phyloP scores from a whole-genome alignment of 1,139 yeast species.

The Candida neerlandica region DNA sequence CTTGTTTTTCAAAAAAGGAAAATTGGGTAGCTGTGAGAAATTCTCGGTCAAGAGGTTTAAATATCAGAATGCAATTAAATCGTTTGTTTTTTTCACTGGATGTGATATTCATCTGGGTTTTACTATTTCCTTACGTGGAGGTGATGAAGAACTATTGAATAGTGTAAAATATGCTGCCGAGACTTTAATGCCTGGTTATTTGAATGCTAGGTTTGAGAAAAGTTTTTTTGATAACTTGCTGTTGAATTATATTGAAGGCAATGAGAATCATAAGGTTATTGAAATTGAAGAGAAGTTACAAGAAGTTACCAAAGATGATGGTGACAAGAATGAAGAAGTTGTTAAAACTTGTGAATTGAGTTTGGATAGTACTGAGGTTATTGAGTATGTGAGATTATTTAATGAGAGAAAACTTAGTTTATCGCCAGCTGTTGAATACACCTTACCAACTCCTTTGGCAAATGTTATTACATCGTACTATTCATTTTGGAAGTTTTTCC shows the following conservation, averaged over 20 bases:
- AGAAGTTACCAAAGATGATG: slow-evolving; percentile 12
- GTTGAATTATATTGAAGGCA: slow-evolving; percentile 20
- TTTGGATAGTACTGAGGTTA: slow-evolving; percentile 35
- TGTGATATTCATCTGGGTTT: slow-evolving; percentile 76
- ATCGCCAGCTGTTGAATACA: slow-evolving; percentile 75
- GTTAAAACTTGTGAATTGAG: slow-evolving; percentile 15
- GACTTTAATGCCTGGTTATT: slow-evolving; percentile 73
- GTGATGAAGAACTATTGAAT: slow-evolving; percentile 57
- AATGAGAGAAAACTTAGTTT: slow-evolving; percentile 58
- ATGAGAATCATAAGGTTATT: slow-evolving; percentile 17
- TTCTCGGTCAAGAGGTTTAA: slow-evolving; percentile 73
- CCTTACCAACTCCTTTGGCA: slow-evolving; percentile 62
- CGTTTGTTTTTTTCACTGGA: slow-evolving; percentile 78
- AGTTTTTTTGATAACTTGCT: slow-evolving; percentile 57
- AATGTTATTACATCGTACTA: slow-evolving; percentile 59
- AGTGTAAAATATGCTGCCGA: slow-evolving; percentile 79
- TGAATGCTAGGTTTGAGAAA: slow-evolving; percentile 79
- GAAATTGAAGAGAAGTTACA: slow-evolving; percentile 12
- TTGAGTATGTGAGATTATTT: slow-evolving; percentile 54
- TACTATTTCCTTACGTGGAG: slow-evolving; percentile 82
- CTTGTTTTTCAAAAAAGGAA: slow-evolving; percentile 51
- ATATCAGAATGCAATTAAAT: slow-evolving; percentile 58
- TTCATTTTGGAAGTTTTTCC: slow-evolving; percentile 36
- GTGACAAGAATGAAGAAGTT: slow-evolving; percentile 12
- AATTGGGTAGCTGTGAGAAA: slow-evolving; percentile 69